These are phyloP conservation scores for Gigaspora rosea DNA, from an alignment of 192 early-diverging fungal species.

Conservation along the genomic window DNA sequence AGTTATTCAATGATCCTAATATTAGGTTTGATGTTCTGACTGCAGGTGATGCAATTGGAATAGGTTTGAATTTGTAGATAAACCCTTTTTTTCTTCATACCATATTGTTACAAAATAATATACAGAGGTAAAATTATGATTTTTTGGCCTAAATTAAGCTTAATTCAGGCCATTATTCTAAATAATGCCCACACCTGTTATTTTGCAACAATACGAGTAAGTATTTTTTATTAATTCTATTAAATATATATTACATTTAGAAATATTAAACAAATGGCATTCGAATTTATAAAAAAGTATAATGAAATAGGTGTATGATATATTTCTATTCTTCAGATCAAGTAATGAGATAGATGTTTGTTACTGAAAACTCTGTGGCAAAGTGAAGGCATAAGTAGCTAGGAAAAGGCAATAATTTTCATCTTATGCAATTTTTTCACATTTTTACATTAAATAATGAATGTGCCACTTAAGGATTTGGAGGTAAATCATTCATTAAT, in stretches of 20 bases:
- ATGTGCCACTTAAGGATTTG: slow-evolving; percentile 2
- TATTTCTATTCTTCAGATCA: slow-evolving; percentile 77
- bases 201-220: too few species aligned
- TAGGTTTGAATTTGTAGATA: slow-evolving; percentile 90
- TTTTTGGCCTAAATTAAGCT: too few species aligned
- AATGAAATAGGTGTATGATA: too few species aligned
- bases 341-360: slow-evolving; percentile 94
- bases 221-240: too few species aligned
- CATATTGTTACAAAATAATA: too few species aligned
- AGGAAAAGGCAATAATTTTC: slow-evolving; percentile 21
- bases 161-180: too few species aligned
- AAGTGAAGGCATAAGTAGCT: slow-evolving; percentile 68
- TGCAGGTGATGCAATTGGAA: slow-evolving; percentile 95
- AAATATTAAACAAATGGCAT: too few species aligned
- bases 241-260: too few species aligned
- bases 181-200: too few species aligned
- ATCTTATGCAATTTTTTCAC: slow-evolving; percentile 29
- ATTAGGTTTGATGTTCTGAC: slow-evolving; percentile 82
- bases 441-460: slow-evolving; percentile 29
- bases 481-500: too few species aligned
- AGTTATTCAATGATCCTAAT: slow-evolving; percentile 83
- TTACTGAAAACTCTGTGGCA: slow-evolving; percentile 67
- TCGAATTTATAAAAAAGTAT: too few species aligned
- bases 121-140: too few species aligned
- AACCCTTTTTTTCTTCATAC: neutral